Percentiles rank a stretch among this genome's conserved stretches.
Evolutionary conservation across 805 yeast species (phyloP).

Genomic region (Blastobotrys peoriensis): DNA sequence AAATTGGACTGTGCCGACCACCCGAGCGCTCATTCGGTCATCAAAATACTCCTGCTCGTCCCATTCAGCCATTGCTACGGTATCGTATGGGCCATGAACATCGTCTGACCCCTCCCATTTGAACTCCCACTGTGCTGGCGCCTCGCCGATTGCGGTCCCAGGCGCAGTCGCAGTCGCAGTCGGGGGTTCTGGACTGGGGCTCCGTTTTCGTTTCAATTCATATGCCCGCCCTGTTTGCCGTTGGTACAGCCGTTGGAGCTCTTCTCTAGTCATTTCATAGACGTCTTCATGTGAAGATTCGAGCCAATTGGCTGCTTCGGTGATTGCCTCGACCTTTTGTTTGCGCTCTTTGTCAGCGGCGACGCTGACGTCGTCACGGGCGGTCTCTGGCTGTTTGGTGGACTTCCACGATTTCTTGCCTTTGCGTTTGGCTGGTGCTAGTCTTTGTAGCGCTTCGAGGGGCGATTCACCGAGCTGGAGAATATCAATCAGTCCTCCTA

Average conservation of each 20-base stretch:
- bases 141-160: conserved; percentile 13
- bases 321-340: background rate
- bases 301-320: background rate
- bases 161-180: background rate
- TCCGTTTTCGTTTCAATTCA: conserved; percentile 22
- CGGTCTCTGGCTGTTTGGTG: background rate
- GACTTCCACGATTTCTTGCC: conserved; percentile 8
- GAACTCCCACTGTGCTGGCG: conserved; percentile 38
- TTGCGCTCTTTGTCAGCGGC: background rate
- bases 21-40: conserved; percentile 12
- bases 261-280: conserved; percentile 54
- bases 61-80: conserved; percentile 48
- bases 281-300: conserved; percentile 26
- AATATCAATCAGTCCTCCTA: conserved; percentile 34
- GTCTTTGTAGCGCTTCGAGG: conserved; percentile 47
- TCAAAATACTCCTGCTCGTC: conserved; percentile 40
- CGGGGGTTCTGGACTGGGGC: background rate
- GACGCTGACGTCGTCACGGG: too few species aligned
- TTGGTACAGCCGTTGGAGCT: conserved; percentile 41
- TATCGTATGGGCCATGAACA: conserved; percentile 47
- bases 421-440: conserved; percentile 22
- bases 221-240: conserved; percentile 39
- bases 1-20: background rate
- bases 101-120: conserved; percentile 40
- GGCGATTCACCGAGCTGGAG: conserved; percentile 58